A percentile compares a stretch with the other conserved stretches of the same genome.
phyloP scores from a whole-genome alignment of 2,329 filamentous ascomycete species.

The Lachnellula occidentalis region DNA sequence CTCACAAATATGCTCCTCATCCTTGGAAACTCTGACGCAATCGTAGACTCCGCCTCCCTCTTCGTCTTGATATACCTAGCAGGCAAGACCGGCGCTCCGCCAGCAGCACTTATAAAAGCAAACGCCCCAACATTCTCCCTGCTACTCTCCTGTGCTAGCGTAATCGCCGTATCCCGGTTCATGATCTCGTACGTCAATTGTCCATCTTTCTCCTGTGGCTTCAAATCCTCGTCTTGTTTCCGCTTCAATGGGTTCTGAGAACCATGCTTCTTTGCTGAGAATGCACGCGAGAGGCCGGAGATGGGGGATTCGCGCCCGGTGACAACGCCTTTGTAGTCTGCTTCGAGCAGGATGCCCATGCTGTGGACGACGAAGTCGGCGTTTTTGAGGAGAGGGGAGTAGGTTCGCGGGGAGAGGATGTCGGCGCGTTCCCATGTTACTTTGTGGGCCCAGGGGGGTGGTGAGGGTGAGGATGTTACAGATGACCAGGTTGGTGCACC shows the following conservation, averaged over 20 bases:
- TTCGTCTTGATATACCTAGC: constrained; percentile 86
- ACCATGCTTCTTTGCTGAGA: constrained; percentile 59
- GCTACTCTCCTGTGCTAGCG: constrained; percentile 71
- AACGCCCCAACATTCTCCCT: constrained; percentile 63
- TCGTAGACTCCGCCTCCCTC: constrained; percentile 76
- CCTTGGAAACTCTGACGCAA: constrained; percentile 64
- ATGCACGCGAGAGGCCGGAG: constrained; percentile 70
- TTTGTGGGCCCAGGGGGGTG: constrained; percentile 74
- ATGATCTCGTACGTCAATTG: constrained; percentile 95
- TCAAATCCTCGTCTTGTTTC: constrained; percentile 53
- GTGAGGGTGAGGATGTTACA: constrained; percentile 58
- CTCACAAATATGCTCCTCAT: constrained; percentile 80
- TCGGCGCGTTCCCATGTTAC: constrained; percentile 87
- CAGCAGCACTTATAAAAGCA: constrained; percentile 84
- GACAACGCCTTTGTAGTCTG: constrained; percentile 93
- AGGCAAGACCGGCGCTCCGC: constrained; percentile 78
- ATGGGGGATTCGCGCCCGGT: constrained; percentile 79
- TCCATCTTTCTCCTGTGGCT: constrained; percentile 60
- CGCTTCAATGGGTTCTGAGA: constrained; percentile 66
- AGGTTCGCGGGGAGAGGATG: constrained; percentile 76
- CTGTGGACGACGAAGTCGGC: constrained; percentile 87
- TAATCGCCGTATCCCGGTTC: constrained; percentile 86
- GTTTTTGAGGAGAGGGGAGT: constrained; percentile 67
- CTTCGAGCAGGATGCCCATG: constrained; percentile 94
- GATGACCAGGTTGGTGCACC: constrained; percentile 82